phyloP scores from a whole-genome alignment of 495 filamentous ascomycete genomes.

The Jackrogersella minutella region DNA sequence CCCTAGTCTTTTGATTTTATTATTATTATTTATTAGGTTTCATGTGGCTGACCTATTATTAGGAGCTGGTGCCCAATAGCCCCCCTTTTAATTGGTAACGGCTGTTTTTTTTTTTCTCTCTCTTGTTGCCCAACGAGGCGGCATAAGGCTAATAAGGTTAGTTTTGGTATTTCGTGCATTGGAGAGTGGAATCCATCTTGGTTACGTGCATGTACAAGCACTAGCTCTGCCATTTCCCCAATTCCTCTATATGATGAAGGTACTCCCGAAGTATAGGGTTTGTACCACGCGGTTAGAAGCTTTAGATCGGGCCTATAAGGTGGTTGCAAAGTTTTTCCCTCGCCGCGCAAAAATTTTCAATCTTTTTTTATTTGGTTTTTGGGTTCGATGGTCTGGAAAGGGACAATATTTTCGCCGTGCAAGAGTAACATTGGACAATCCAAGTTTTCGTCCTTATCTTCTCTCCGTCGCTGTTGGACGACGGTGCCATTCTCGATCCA shows the following conservation, averaged over 20 bases:
- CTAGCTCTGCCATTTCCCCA: not conserved
- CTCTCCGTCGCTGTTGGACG: constrained; percentile 2
- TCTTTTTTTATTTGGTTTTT: too few species aligned
- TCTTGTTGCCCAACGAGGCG: constrained; percentile 26
- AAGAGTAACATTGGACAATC: constrained; percentile 11
- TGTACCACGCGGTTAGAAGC: constrained; percentile 11
- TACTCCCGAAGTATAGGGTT: constrained; percentile 13
- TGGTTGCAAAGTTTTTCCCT: constrained; percentile 8
- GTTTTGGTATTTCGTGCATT: constrained; percentile 32
- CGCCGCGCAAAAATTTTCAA: constrained; percentile 38
- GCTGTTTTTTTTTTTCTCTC: not conserved
- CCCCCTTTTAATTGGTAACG: constrained; percentile 13
- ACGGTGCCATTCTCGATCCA: not conserved
- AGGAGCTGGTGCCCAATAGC: constrained; percentile 26
- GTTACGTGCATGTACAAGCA: constrained; percentile 33
- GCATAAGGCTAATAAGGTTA: constrained; percentile 11
- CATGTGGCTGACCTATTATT: not conserved
- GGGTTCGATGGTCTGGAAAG: constrained; percentile 27
- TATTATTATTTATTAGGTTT: too few species aligned
- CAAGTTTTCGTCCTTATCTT: not conserved
- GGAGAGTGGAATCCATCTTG: not conserved
- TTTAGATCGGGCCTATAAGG: constrained; percentile 5
- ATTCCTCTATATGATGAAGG: not conserved
- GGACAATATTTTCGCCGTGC: constrained; percentile 32
- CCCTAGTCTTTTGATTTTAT: too few species aligned